phyloP scores from a whole-genome alignment of 805 yeast genomes.

The Sugiyamaella chiloensis region DNA sequence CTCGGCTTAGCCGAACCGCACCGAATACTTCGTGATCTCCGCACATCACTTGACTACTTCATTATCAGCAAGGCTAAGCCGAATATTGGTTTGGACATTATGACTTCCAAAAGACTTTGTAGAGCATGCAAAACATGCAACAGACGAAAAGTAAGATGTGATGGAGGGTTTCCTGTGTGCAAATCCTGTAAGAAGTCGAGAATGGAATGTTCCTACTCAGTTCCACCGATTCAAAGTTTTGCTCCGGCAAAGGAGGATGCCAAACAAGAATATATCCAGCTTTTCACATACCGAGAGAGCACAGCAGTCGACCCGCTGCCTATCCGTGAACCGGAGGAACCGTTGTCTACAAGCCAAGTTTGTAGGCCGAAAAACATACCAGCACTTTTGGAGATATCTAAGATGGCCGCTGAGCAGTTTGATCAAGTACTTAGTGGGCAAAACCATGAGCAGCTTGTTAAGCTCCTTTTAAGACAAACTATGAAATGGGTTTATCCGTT shows the following conservation, averaged over 20 bases:
- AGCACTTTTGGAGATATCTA: constrained; percentile 1
- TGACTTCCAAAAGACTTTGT: constrained; percentile 22
- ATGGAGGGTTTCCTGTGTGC: constrained; percentile 8
- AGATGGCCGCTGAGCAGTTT: constrained; percentile 1
- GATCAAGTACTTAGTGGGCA: constrained; percentile 1
- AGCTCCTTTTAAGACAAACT: background rate
- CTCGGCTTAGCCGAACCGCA: constrained; percentile 5
- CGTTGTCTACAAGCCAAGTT: constrained; percentile 1
- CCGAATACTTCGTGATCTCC: too few species aligned
- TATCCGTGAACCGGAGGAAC: constrained; percentile 1
- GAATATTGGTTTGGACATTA: background rate
- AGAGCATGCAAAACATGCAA: constrained; percentile 9
- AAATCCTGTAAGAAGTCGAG: constrained; percentile 5
- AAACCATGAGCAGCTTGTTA: constrained; percentile 5
- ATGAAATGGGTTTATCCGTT: constrained; percentile 5
- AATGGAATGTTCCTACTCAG: constrained; percentile 1
- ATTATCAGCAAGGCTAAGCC: constrained; percentile 1
- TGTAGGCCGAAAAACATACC: background rate
- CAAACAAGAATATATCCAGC: background rate
- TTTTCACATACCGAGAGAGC: constrained; percentile 1
- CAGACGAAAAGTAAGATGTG: constrained; percentile 8
- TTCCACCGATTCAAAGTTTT: constrained; percentile 11
- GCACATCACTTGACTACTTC: too few species aligned
- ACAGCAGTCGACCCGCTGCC: constrained; percentile 9
- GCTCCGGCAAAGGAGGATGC: background rate